These are phyloP conservation scores for Tagetes erecta DNA, from an alignment of 129 eudicot species.

Conservation along the genomic window DNA sequence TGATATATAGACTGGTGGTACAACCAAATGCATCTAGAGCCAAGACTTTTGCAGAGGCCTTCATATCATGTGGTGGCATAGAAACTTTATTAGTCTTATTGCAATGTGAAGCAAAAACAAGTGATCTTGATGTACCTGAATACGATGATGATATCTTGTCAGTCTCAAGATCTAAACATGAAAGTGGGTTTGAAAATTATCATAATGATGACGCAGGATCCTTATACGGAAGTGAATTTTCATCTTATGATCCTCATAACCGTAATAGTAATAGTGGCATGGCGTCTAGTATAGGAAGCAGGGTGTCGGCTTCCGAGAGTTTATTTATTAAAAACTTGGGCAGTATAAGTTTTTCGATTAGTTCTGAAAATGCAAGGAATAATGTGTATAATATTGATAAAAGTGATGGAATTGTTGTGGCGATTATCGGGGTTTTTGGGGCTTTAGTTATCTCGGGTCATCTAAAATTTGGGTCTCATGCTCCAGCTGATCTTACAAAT, in stretches of 20 bases:
- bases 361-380: slow-evolving; percentile 85
- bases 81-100: slow-evolving; percentile 86
- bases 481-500: slow-evolving; percentile 47
- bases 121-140: slow-evolving; percentile 49
- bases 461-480: slow-evolving; percentile 57
- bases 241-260: slow-evolving; percentile 37
- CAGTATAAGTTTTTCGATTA: slow-evolving; percentile 72
- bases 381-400: slow-evolving; percentile 83
- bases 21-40: slow-evolving; percentile 87
- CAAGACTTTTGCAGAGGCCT: slow-evolving; percentile 82
- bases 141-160: slow-evolving; percentile 31
- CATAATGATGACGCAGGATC: slow-evolving; percentile 31
- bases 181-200: slow-evolving; percentile 33
- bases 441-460: slow-evolving; percentile 71
- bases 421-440: slow-evolving; percentile 74
- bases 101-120: slow-evolving; percentile 85
- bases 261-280: slow-evolving; percentile 21
- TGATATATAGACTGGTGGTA: slow-evolving; percentile 78
- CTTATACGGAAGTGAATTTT: slow-evolving; percentile 42
- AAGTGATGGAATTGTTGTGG: slow-evolving; percentile 77
- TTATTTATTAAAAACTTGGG: slow-evolving; percentile 62
- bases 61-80: slow-evolving; percentile 84
- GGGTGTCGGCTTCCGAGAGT: slow-evolving; percentile 53
- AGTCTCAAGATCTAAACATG: slow-evolving; percentile 24
- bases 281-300: slow-evolving; percentile 52